Percentiles rank a stretch among this genome's conserved stretches.
phyloP scores from a whole-genome alignment of 2,329 filamentous ascomycete species.

The Aspergillus pseudoglaucus region DNA sequence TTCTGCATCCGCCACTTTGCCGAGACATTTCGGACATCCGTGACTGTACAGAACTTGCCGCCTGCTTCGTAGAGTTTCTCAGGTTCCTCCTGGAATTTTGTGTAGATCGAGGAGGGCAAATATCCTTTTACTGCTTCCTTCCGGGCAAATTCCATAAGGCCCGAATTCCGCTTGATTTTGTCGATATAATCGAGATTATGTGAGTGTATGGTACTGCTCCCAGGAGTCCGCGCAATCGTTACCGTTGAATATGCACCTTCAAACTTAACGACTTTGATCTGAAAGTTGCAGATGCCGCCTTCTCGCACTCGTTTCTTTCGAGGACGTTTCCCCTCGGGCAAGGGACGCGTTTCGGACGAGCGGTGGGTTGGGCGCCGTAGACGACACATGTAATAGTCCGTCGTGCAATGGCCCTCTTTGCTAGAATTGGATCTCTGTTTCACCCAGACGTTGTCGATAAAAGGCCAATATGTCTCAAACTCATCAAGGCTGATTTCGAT shows the following conservation, averaged over 20 bases:
- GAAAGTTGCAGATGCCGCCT: slow-evolving; percentile 42
- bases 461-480: slow-evolving; percentile 44
- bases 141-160: slow-evolving; percentile 41
- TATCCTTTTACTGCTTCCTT: slow-evolving; percentile 42
- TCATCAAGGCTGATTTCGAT: slow-evolving; percentile 42
- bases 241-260: slow-evolving; percentile 39
- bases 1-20: slow-evolving; percentile 44
- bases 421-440: slow-evolving; percentile 39
- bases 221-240: slow-evolving; percentile 37
- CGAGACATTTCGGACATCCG: slow-evolving; percentile 44
- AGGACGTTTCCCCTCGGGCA: slow-evolving; percentile 40
- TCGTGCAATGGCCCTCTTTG: slow-evolving; percentile 36
- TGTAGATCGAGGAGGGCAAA: slow-evolving; percentile 44
- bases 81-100: slow-evolving; percentile 41
- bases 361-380: slow-evolving; percentile 36
- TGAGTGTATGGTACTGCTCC: slow-evolving; percentile 35
- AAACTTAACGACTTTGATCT: slow-evolving; percentile 42
- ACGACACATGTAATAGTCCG: slow-evolving; percentile 45
- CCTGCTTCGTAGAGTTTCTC: slow-evolving; percentile 40
- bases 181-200: slow-evolving; percentile 45
- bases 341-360: slow-evolving; percentile 33
- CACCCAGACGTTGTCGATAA: slow-evolving; percentile 47
- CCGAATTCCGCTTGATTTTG: slow-evolving; percentile 43
- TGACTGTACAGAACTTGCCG: slow-evolving; percentile 41
- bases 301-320: slow-evolving; percentile 41